Evolutionary conservation across 495 filamentous ascomycete species (phyloP).

Genomic region (Xanthoparmelia taractica): DNA sequence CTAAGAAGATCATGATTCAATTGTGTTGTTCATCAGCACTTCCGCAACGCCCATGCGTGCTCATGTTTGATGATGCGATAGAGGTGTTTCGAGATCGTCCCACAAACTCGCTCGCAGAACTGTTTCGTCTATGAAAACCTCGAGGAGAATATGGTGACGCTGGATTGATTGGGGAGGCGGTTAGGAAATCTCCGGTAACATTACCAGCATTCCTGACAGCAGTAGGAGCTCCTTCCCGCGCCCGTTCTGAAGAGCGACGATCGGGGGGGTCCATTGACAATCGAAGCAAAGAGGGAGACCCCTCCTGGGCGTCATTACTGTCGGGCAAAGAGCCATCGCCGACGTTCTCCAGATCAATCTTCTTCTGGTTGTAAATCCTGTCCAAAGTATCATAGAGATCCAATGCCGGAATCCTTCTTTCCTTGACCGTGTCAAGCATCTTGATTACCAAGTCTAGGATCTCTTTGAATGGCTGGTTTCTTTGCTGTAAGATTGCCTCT

Average conservation of each 20-base stretch:
- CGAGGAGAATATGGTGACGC: background rate
- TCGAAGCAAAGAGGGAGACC: background rate
- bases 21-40: background rate
- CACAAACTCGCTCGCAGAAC: background rate
- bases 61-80: background rate
- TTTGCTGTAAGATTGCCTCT: background rate
- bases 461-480: background rate
- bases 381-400: conserved; percentile 9
- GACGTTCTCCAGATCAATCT: background rate
- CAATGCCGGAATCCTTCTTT: conserved; percentile 7
- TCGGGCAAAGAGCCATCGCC: background rate
- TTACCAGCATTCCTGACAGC: too few relatives aligned
- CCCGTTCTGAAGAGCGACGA: background rate
- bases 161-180: background rate
- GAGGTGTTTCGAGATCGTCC: background rate
- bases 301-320: background rate
- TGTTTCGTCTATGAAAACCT: background rate
- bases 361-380: background rate
- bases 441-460: conserved; percentile 5
- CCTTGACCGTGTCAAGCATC: conserved; percentile 15
- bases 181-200: background rate
- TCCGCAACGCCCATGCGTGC: background rate
- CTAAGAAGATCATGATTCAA: background rate
- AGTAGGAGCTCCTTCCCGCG: too few relatives aligned
- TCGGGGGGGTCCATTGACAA: background rate